Evolutionary conservation across 768 basidiomycete genomes (phyloP).

Genomic region (Rhizopogon salebrosus): DNA sequence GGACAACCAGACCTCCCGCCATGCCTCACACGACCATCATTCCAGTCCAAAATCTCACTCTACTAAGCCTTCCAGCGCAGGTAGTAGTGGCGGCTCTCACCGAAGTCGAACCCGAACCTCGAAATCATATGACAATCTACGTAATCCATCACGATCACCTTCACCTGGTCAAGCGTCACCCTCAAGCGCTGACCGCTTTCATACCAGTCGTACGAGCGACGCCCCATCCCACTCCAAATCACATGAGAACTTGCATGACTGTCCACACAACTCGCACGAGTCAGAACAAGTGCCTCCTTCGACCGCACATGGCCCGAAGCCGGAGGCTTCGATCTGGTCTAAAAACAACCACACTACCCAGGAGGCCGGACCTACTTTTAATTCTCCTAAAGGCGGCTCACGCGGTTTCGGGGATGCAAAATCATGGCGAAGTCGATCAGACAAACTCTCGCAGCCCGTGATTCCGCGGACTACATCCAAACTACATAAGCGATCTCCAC

Average conservation of each 20-base stretch:
- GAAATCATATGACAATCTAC: slow-evolving; percentile 19
- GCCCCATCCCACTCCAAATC: background rate
- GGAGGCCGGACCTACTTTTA: background rate
- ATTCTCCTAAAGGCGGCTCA: background rate
- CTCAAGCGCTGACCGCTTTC: slow-evolving; percentile 6
- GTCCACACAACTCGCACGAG: background rate
- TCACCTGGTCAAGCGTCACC: background rate
- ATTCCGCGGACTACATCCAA: slow-evolving; percentile 23
- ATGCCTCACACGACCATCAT: slow-evolving; percentile 7
- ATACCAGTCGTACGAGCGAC: background rate
- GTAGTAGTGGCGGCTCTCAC: slow-evolving; percentile 9
- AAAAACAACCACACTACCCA: background rate
- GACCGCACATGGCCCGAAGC: background rate
- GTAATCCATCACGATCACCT: slow-evolving; percentile 13
- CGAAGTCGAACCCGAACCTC: slow-evolving; percentile 14
- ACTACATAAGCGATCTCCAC: slow-evolving; percentile 15
- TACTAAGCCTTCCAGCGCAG: slow-evolving; percentile 7
- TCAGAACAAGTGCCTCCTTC: background rate
- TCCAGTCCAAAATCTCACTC: slow-evolving; percentile 11
- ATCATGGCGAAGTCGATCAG: slow-evolving; percentile 7
- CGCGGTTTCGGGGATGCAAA: background rate
- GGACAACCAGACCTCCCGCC: slow-evolving; percentile 2
- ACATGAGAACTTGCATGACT: background rate
- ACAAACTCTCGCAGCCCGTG: slow-evolving; percentile 21
- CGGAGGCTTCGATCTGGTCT: background rate